Conservation (phyloP, 257 asterid genomes). For the Galeopsis tetrahit region DNA sequence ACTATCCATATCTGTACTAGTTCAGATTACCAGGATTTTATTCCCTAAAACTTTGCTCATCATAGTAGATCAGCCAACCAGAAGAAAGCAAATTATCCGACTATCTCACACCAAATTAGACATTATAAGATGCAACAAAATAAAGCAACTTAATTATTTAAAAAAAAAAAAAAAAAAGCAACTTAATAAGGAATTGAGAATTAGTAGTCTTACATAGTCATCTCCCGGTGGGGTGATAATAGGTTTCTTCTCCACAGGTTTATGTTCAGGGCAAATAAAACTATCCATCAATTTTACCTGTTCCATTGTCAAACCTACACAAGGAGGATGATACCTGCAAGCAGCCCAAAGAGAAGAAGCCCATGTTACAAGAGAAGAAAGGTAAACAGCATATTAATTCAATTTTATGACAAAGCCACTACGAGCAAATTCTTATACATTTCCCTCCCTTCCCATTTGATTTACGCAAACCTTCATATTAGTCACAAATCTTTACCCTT, state of each 20-base stretch:
- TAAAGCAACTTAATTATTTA: constrained; percentile 7
- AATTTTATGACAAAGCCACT: background rate
- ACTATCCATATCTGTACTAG: background rate
- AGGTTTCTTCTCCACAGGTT: constrained; percentile 42
- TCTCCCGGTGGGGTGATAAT: constrained; percentile 30
- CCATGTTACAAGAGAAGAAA: background rate
- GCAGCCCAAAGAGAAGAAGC: background rate
- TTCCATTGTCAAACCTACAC: constrained; percentile 58
- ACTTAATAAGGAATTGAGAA: background rate
- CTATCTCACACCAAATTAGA: background rate
- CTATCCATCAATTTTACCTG: constrained; percentile 52
- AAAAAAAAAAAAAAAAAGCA: constrained; percentile 14
- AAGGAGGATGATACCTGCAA: constrained; percentile 77
- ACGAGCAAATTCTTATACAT: background rate
- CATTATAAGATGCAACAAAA: constrained; percentile 9
- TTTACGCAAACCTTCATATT: background rate
- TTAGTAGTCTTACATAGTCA: constrained; percentile 43
- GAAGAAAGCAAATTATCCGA: background rate
- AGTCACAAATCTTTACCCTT: constrained; percentile 10
- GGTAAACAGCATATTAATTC: background rate
- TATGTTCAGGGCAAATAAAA: constrained; percentile 59
- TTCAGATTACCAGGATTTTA: background rate
- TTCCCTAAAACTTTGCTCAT: background rate
- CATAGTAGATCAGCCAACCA: background rate
- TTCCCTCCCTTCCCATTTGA: constrained; percentile 17